Conservation (phyloP, 2,329 filamentous ascomycete genomes). For the Xylariaceae sp. region DNA sequence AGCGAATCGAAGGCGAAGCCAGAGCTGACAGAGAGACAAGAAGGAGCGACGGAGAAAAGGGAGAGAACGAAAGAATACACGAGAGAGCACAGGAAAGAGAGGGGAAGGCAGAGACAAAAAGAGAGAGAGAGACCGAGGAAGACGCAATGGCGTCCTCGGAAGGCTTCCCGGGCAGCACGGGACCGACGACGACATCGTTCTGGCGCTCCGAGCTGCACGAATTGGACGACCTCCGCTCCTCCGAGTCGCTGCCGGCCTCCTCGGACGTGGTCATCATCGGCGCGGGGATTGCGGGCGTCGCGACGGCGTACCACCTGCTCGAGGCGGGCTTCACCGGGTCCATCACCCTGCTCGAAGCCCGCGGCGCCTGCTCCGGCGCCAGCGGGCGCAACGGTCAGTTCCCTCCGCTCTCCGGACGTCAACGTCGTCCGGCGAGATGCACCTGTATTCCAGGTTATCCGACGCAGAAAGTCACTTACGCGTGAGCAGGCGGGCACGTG, state of each 20-base stretch:
- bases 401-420: no score
- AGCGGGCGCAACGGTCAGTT: conserved; percentile 31
- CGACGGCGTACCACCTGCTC: conserved; percentile 20
- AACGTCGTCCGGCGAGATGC: no score
- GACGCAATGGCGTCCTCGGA: not conserved
- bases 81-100: no score
- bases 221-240: conserved; percentile 1
- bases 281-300: conserved; percentile 14
- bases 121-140: not conserved
- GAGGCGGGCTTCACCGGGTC: conserved; percentile 16
- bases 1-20: no score
- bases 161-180: not conserved
- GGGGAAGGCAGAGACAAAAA: not conserved
- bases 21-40: no score
- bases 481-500: conserved; percentile 30
- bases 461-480: no score
- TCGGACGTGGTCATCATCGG: conserved; percentile 19
- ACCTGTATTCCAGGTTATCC: no score
- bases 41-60: no score
- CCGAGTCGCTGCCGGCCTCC: conserved; percentile 5
- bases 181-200: not conserved
- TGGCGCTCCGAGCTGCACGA: conserved; percentile 1
- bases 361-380: conserved; percentile 33
- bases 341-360: conserved; percentile 32
- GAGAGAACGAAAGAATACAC: no score